Percentiles rank a stretch among this genome's conserved stretches.
Conservation (phyloP, 83 land plant genomes). For the Diphasiastrum complanatum region DNA sequence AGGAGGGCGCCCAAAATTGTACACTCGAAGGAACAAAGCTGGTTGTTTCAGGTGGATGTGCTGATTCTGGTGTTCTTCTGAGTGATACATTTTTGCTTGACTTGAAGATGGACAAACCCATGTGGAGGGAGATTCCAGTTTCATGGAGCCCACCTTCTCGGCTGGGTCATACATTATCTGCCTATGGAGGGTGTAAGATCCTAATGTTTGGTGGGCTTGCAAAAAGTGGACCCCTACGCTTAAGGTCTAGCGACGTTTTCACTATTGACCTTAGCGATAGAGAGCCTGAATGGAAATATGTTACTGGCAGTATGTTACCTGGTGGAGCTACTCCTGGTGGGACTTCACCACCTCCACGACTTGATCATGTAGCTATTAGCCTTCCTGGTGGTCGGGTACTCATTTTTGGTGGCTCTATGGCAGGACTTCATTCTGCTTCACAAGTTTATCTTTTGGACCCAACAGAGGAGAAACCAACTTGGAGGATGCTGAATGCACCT, state of each 20-base stretch:
- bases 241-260: conserved; percentile 65
- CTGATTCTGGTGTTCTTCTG: conserved; percentile 63
- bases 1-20: too few species aligned
- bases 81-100: conserved; percentile 69
- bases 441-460: conserved; percentile 64
- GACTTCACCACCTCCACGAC: conserved; percentile 59
- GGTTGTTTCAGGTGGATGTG: conserved; percentile 66
- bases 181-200: conserved; percentile 49
- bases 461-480: conserved; percentile 59
- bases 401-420: conserved; percentile 72
- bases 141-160: conserved; percentile 37
- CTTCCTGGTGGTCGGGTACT: conserved; percentile 76
- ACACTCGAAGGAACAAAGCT: conserved; percentile 54
- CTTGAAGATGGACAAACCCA: conserved; percentile 58
- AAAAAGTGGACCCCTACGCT: conserved; percentile 53
- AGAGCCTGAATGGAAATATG: conserved; percentile 57
- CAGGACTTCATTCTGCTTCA: conserved; percentile 63
- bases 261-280: conserved; percentile 67
- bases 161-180: conserved; percentile 34
- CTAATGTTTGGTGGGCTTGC: conserved; percentile 82
- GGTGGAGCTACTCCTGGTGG: conserved; percentile 38
- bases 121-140: conserved; percentile 60
- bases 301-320: conserved; percentile 37
- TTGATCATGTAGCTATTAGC: conserved; percentile 73
- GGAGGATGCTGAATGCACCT: conserved; percentile 61